A percentile compares a stretch with the other conserved stretches of the same genome.
phyloP scores from a whole-genome alignment of 805 yeast genomes.

The Torulaspora delbrueckii region DNA sequence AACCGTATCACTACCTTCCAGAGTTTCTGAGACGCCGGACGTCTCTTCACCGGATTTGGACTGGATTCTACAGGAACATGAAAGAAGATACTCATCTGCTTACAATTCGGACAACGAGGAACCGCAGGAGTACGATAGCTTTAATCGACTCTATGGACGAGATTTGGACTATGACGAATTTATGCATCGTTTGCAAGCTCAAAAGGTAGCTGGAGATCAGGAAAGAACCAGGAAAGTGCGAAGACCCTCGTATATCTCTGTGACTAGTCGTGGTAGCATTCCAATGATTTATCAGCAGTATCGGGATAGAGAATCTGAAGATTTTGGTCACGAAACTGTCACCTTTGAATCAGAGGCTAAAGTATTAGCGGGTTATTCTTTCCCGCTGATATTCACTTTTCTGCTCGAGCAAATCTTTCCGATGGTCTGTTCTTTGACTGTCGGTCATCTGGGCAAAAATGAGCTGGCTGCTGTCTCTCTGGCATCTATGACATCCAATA shows the following conservation, averaged over 20 bases:
- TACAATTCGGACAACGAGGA: conserved; percentile 26
- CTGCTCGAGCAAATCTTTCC: conserved; percentile 69
- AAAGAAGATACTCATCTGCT: conserved; percentile 36
- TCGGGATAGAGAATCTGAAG: conserved; percentile 22
- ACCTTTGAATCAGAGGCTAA: conserved; percentile 37
- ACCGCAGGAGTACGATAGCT: conserved; percentile 11
- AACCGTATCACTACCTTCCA: conserved; percentile 40
- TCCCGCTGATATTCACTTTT: conserved; percentile 64
- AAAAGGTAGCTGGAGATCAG: conserved; percentile 15
- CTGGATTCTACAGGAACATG: conserved; percentile 41
- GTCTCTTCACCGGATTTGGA: conserved; percentile 35
- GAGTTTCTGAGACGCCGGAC: conserved; percentile 35
- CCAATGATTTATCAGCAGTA: conserved; percentile 31
- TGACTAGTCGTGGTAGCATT: conserved; percentile 31
- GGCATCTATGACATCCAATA: conserved; percentile 79
- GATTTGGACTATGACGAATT: conserved; percentile 33
- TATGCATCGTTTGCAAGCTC: conserved; percentile 30
- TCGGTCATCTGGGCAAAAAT: conserved; percentile 76
- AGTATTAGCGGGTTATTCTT: conserved; percentile 37
- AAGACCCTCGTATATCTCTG: conserved; percentile 30
- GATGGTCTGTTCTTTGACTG: conserved; percentile 73
- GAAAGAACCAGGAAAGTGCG: conserved; percentile 10
- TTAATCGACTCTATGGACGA: conserved; percentile 15
- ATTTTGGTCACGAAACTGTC: conserved; percentile 34
- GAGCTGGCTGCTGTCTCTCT: conserved; percentile 81